Conservation (phyloP, 768 basidiomycete species). For the Serendipita indica region DNA sequence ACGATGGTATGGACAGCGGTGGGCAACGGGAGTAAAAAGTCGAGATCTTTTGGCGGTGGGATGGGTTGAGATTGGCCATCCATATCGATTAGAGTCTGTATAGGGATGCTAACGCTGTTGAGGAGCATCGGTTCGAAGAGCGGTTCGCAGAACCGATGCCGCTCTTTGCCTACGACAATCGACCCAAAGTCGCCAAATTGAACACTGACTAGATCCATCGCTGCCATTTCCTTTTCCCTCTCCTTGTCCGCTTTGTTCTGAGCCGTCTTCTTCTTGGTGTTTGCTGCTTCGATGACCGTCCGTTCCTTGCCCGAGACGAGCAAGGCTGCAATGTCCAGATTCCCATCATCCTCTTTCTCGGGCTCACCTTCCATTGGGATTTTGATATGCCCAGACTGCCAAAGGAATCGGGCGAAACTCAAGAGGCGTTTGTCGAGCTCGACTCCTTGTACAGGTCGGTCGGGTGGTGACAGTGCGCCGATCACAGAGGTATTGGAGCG, state of each 20-base stretch:
- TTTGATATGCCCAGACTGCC: slow-evolving; percentile 49
- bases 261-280: slow-evolving; percentile 61
- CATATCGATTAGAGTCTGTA: slow-evolving; percentile 16
- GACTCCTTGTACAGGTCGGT: slow-evolving; percentile 29
- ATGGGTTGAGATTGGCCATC: slow-evolving; percentile 5
- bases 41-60: slow-evolving; percentile 10
- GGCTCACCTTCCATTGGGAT: slow-evolving; percentile 65
- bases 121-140: slow-evolving; percentile 62
- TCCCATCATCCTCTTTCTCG: slow-evolving; percentile 61
- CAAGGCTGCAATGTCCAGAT: slow-evolving; percentile 81
- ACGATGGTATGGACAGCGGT: slow-evolving; percentile 54
- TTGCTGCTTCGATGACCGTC: slow-evolving; percentile 72
- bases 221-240: slow-evolving; percentile 67
- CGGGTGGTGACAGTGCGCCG: slow-evolving; percentile 40
- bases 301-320: slow-evolving; percentile 84
- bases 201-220: slow-evolving; percentile 64
- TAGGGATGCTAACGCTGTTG: slow-evolving; percentile 21
- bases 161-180: slow-evolving; percentile 69
- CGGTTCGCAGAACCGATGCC: slow-evolving; percentile 84
- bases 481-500: slow-evolving; percentile 52
- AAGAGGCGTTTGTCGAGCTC: slow-evolving; percentile 37
- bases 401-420: slow-evolving; percentile 50
- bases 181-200: slow-evolving; percentile 51
- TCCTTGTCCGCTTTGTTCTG: slow-evolving; percentile 68
- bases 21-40: slow-evolving; percentile 36